These are phyloP conservation scores for Alternaria hordeiaustralica DNA, from an alignment of 2,329 filamentous ascomycete species.

Conservation along the genomic window DNA sequence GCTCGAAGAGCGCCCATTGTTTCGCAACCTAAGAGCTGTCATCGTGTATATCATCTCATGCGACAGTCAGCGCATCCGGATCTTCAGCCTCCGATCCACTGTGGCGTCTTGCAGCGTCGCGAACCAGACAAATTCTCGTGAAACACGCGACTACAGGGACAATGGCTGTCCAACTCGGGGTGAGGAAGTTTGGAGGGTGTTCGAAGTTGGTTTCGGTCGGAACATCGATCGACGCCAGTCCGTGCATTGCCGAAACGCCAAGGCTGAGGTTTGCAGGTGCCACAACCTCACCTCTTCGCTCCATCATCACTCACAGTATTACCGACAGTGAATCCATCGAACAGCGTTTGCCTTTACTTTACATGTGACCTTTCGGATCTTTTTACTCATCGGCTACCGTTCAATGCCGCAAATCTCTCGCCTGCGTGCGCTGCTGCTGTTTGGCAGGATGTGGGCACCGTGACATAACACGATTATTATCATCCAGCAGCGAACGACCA, in stretches of 20 bases:
- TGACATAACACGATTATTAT: neutral
- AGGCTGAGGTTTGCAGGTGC: constrained; percentile 20
- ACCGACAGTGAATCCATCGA: neutral
- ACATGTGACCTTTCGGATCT: too few species aligned
- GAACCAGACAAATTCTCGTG: neutral
- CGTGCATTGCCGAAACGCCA: constrained; percentile 19
- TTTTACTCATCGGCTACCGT: neutral
- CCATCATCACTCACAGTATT: constrained; percentile 2
- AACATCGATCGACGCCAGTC: constrained; percentile 9
- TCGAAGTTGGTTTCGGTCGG: constrained; percentile 28
- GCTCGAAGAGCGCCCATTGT: neutral
- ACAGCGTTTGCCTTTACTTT: neutral
- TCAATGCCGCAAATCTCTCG: neutral
- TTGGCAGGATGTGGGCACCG: neutral
- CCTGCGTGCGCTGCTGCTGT: neutral
- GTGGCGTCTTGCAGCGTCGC: neutral
- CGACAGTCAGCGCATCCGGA: neutral
- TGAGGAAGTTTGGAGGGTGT: constrained; percentile 24
- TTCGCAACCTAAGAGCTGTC: neutral
- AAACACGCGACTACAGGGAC: constrained; percentile 1
- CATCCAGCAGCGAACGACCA: neutral
- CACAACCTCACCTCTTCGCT: constrained; percentile 12
- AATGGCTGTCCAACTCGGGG: constrained; percentile 7
- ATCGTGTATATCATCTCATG: neutral
- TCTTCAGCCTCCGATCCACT: neutral